Percentiles rank a stretch among this genome's conserved stretches.
These are phyloP conservation scores for Cercospora beticola DNA, from an alignment of 2,329 filamentous ascomycete genomes.

Conservation along the genomic window DNA sequence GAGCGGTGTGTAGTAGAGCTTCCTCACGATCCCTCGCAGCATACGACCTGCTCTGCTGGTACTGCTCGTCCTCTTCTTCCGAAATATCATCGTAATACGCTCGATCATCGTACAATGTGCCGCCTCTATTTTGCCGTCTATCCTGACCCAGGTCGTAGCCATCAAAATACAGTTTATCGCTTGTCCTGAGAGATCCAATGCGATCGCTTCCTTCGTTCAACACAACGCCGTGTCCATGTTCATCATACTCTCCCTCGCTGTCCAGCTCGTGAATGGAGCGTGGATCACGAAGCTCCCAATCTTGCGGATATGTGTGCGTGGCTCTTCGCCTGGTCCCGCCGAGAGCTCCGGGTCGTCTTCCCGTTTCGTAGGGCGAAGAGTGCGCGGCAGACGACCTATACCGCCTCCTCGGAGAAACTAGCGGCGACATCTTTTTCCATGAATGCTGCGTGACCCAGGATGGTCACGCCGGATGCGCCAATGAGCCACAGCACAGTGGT, in stretches of 20 bases:
- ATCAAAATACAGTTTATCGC: slow-evolving; percentile 51
- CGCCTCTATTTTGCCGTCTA: slow-evolving; percentile 40
- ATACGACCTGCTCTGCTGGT: slow-evolving; percentile 49
- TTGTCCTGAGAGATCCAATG: slow-evolving; percentile 28
- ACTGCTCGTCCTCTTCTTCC: slow-evolving; percentile 50
- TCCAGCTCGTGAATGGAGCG: slow-evolving; percentile 56
- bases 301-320: slow-evolving; percentile 28
- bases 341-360: slow-evolving; percentile 88
- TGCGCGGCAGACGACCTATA: slow-evolving; percentile 99
- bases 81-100: slow-evolving; percentile 48
- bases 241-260: slow-evolving; percentile 46
- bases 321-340: slow-evolving; percentile 56
- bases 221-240: slow-evolving; percentile 47
- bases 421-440: slow-evolving; percentile 66
- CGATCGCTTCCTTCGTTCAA: slow-evolving; percentile 37
- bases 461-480: slow-evolving; percentile 88
- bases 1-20: slow-evolving; percentile 70
- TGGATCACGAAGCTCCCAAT: slow-evolving; percentile 48
- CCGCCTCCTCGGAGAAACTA: slow-evolving; percentile 99
- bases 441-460: slow-evolving; percentile 76
- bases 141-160: slow-evolving; percentile 48
- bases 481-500: slow-evolving; percentile 89
- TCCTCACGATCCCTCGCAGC: slow-evolving; percentile 68
- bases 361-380: slow-evolving; percentile 82
- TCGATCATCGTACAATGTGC: slow-evolving; percentile 50